These are phyloP conservation scores for Rhodomyrtus tomentosa DNA, from an alignment of 345 rosid species.

Conservation along the genomic window DNA sequence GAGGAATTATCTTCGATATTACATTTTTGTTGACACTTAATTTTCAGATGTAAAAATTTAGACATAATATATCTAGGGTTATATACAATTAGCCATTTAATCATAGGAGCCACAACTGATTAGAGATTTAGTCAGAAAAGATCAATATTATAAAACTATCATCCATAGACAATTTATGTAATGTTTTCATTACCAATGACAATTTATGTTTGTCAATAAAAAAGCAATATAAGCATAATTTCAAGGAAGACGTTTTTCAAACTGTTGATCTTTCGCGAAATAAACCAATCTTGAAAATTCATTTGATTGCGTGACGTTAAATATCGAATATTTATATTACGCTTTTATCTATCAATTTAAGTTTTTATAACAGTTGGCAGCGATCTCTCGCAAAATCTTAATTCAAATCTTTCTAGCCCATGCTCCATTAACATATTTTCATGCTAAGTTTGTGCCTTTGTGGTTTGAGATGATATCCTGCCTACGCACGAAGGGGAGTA, in stretches of 20 bases:
- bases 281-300: background rate
- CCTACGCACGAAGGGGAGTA: background rate
- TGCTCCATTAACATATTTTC: background rate
- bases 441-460: background rate
- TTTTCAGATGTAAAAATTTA: background rate
- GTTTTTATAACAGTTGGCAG: background rate
- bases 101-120: no score
- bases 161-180: background rate
- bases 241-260: background rate
- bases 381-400: background rate
- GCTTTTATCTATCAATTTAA: background rate
- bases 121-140: background rate
- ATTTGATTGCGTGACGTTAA: background rate
- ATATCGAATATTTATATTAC: background rate
- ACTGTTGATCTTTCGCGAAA: background rate
- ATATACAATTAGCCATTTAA: background rate
- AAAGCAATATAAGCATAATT: background rate
- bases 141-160: background rate
- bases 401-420: background rate
- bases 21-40: background rate
- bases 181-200: background rate
- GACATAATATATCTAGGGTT: background rate
- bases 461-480: background rate
- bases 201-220: background rate
- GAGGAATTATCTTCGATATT: background rate